Conservation (phyloP, 192 early-diverging fungal genomes). For the Coemansia aciculifera region DNA sequence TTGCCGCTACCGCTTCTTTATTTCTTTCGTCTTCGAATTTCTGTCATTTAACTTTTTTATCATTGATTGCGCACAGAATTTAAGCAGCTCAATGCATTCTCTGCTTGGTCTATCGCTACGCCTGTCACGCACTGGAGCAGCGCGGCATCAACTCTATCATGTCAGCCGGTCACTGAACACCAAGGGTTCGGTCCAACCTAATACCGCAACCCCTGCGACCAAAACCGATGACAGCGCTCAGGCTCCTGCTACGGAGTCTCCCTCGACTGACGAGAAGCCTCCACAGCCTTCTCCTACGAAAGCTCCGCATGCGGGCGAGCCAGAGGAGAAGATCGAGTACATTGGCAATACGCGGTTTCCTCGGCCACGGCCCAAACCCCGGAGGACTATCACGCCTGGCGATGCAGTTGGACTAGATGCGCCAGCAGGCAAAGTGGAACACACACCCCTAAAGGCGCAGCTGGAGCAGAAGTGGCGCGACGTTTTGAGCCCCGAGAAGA, state of each 20-base stretch:
- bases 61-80: not conserved
- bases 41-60: not conserved
- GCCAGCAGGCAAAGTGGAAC: conserved; percentile 29
- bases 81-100: not conserved
- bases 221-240: not conserved
- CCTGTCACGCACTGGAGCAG: not conserved
- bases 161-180: not conserved
- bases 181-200: not conserved
- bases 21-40: not conserved
- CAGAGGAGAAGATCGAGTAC: conserved; percentile 46
- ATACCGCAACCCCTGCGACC: not conserved
- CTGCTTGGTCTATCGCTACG: conserved; percentile 6
- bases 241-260: not conserved
- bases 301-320: not conserved
- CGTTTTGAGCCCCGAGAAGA: conserved; percentile 52
- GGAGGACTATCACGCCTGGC: conserved; percentile 48
- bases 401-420: conserved; percentile 44
- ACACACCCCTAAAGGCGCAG: conserved; percentile 20
- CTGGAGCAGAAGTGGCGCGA: conserved; percentile 39
- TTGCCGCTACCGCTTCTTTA: not conserved
- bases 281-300: not conserved
- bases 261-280: not conserved
- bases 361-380: conserved; percentile 44
- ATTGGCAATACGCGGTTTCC: conserved; percentile 55
- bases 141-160: not conserved